phyloP scores from a whole-genome alignment of 177 flowering plant genomes.

The Vitis hybrid region DNA sequence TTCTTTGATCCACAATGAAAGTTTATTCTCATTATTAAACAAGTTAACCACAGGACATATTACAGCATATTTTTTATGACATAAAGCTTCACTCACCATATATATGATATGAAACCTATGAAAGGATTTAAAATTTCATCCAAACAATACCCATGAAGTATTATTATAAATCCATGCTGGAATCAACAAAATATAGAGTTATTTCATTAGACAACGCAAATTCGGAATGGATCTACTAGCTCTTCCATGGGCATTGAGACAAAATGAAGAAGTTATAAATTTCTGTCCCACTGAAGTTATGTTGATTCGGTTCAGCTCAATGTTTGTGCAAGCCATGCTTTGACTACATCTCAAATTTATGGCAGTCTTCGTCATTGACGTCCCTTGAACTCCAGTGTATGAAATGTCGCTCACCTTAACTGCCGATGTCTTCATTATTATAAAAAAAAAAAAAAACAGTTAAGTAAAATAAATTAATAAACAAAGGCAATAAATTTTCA shows the following conservation, averaged over 20 bases:
- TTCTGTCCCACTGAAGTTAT: slow-evolving; percentile 4
- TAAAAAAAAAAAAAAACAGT: not conserved
- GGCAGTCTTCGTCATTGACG: slow-evolving; percentile 2
- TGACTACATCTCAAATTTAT: slow-evolving; percentile 15
- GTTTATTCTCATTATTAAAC: too few relatives aligned
- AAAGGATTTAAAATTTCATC: too few relatives aligned
- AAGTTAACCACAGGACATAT: too few relatives aligned
- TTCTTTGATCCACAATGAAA: too few relatives aligned
- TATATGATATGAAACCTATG: too few relatives aligned
- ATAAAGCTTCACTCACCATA: too few relatives aligned
- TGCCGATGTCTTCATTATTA: not conserved
- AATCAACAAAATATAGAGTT: too few relatives aligned
- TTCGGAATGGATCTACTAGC: not conserved
- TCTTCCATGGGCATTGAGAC: slow-evolving; percentile 16
- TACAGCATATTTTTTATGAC: too few relatives aligned
- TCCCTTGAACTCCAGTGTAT: slow-evolving; percentile 4
- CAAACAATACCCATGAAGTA: too few relatives aligned
- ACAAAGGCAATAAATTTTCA: not conserved
- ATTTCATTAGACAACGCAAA: too few relatives aligned
- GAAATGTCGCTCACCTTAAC: slow-evolving; percentile 13
- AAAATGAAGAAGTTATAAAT: not conserved
- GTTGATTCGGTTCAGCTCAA: slow-evolving; percentile 7
- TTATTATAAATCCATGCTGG: too few relatives aligned
- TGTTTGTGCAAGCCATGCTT: slow-evolving; percentile 12
- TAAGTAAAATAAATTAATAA: not conserved